phyloP scores from a whole-genome alignment of 139 green algal genomes.

The Tetradesmus obliquus region DNA sequence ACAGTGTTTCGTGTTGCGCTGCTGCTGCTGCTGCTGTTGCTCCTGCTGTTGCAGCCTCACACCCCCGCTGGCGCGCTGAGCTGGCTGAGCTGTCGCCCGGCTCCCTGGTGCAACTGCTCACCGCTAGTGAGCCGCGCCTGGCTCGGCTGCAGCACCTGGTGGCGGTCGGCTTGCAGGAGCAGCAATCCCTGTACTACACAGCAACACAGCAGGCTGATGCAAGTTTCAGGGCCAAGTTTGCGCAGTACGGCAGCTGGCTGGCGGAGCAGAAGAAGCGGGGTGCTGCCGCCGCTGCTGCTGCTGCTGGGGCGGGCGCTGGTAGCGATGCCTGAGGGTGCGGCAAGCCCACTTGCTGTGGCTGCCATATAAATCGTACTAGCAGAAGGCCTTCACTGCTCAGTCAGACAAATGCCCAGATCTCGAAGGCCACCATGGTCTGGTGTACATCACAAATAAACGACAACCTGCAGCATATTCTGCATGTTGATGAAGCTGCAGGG shows the following conservation, averaged over 20 bases:
- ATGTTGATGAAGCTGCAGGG: no score
- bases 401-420: no score
- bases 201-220: neutral
- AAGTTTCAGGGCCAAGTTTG: constrained; percentile 6
- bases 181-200: constrained; percentile 20
- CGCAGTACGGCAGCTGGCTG: neutral
- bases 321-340: neutral
- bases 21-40: neutral
- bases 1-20: neutral
- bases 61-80: neutral
- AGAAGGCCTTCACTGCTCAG: no score
- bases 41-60: neutral
- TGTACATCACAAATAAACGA: no score
- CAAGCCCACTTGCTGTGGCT: no score
- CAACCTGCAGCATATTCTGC: no score
- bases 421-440: no score
- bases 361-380: no score
- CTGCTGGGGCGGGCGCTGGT: neutral
- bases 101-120: constrained; percentile 26
- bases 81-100: neutral
- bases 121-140: neutral
- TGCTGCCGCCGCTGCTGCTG: neutral
- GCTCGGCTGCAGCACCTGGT: neutral
- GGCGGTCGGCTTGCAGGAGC: neutral
- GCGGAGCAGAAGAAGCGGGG: neutral